These are phyloP conservation scores for Cystofilobasidium ferigula DNA, from an alignment of 768 basidiomycete species.

Conservation along the genomic window DNA sequence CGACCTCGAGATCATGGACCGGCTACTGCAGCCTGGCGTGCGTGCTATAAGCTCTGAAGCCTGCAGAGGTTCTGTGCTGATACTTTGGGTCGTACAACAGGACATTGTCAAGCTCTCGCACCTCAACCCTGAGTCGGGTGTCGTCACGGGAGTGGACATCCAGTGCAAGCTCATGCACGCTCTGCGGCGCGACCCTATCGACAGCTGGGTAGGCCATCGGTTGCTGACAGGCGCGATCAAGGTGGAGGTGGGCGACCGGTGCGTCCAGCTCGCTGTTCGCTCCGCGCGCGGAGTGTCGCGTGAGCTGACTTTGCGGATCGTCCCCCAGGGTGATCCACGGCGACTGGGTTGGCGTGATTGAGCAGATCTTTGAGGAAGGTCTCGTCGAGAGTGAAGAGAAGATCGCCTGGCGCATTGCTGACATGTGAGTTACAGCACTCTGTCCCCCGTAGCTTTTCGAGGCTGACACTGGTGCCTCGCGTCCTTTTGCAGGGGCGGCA, in stretches of 20 bases:
- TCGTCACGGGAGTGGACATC: constrained; percentile 55
- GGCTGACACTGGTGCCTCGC: neutral
- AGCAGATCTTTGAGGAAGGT: constrained; percentile 51
- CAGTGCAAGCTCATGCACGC: constrained; percentile 63
- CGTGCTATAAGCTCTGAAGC: no score
- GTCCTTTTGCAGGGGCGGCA: constrained; percentile 4
- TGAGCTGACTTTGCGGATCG: constrained; percentile 39
- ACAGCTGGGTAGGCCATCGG: constrained; percentile 53
- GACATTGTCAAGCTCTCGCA: constrained; percentile 17
- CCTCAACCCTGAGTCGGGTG: constrained; percentile 47
- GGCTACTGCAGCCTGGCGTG: constrained; percentile 14
- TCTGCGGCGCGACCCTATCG: constrained; percentile 51
- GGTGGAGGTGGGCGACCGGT: constrained; percentile 26
- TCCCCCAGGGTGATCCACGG: constrained; percentile 57
- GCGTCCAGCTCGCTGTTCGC: neutral
- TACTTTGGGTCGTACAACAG: neutral
- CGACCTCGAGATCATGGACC: constrained; percentile 9
- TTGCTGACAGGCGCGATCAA: constrained; percentile 52
- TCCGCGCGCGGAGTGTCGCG: constrained; percentile 37
- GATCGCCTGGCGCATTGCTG: neutral
- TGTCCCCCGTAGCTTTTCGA: no score
- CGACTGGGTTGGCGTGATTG: constrained; percentile 82
- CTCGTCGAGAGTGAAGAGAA: constrained; percentile 10
- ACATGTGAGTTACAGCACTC: neutral
- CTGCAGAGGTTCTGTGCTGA: no score